phyloP scores from a whole-genome alignment of 148 eudicot genomes.

The Nepenthes gracilis region DNA sequence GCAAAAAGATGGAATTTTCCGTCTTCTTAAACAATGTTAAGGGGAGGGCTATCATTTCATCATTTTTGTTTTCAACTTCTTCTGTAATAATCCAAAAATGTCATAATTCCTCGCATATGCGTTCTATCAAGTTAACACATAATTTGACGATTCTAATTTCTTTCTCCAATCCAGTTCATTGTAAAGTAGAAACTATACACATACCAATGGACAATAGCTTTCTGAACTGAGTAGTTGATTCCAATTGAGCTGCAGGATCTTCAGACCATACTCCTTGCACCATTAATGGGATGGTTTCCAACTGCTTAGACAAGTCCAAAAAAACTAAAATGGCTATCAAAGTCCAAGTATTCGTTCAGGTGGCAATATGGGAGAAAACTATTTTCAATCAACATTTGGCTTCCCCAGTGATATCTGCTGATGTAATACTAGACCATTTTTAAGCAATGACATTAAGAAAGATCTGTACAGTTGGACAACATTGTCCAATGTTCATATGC shows the following conservation, averaged over 20 bases:
- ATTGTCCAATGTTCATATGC: no score
- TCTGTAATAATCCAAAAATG: no score
- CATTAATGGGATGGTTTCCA: conserved; percentile 80
- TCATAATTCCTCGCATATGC: no score
- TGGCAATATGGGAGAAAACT: not conserved
- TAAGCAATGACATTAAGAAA: no score
- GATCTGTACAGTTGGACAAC: no score
- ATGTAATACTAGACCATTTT: no score
- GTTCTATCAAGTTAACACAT: not conserved
- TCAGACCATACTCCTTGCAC: conserved; percentile 84
- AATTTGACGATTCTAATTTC: not conserved
- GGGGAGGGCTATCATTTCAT: no score
- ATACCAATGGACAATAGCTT: conserved; percentile 83
- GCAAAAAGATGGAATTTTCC: no score
- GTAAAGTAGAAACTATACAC: not conserved
- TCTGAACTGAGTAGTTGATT: conserved; percentile 78
- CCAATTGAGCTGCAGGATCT: conserved; percentile 72
- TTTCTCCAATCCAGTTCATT: not conserved
- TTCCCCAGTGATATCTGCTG: no score
- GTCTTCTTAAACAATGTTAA: no score
- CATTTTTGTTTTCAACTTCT: no score
- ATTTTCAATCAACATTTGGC: not conserved
- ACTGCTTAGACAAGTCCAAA: conserved; percentile 24
- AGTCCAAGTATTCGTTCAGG: conserved; percentile 1
- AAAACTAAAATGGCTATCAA: conserved; percentile 3